Evolutionary conservation across 345 rosid species (phyloP).

Genomic region (Conringia planisiliqua): DNA sequence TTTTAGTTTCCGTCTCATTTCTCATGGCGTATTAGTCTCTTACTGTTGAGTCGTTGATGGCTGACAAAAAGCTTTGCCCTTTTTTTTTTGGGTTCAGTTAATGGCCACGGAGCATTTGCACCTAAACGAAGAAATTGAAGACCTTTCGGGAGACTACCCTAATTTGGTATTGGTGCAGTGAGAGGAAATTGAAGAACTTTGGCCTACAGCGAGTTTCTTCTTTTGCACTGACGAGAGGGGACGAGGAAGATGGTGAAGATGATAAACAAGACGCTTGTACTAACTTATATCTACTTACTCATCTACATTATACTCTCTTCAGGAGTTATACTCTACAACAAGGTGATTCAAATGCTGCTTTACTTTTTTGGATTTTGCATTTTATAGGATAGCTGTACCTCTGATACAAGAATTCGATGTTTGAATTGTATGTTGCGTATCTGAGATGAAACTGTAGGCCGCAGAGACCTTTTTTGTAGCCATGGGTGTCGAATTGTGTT

Average conservation of each 20-base stretch:
- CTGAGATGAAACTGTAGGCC: neutral
- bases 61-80: constrained; percentile 1
- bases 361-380: neutral
- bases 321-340: constrained; percentile 92
- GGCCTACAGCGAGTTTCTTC: neutral
- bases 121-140: no score
- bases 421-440: neutral
- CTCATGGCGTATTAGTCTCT: neutral
- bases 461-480: neutral
- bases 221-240: constrained; percentile 18
- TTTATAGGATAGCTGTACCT: neutral
- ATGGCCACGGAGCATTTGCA: constrained; percentile 7
- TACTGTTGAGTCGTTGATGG: constrained; percentile 6
- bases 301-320: constrained; percentile 86
- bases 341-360: constrained; percentile 43
- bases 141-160: neutral
- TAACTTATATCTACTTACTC: constrained; percentile 80
- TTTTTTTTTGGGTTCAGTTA: constrained; percentile 4
- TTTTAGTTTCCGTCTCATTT: neutral
- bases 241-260: constrained; percentile 40
- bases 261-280: constrained; percentile 69
- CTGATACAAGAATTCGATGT: neutral
- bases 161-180: constrained; percentile 17
- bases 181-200: neutral
- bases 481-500: neutral